Percentiles rank a stretch among this genome's conserved stretches.
phyloP scores from a whole-genome alignment of 768 basidiomycete genomes.

The Cyathus striatus region DNA sequence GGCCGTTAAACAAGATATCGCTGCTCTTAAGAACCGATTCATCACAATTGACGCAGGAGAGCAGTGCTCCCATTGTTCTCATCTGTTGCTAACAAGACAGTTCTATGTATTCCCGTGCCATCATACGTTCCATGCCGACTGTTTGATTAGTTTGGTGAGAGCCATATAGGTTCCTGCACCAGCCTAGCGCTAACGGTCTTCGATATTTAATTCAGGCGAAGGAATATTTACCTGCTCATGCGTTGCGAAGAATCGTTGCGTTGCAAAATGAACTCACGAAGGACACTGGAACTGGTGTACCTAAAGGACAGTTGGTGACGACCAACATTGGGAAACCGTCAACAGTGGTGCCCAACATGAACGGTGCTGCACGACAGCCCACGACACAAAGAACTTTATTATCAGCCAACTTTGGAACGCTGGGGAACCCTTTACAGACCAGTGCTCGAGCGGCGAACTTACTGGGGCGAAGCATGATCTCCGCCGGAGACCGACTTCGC shows the following conservation, averaged over 20 bases:
- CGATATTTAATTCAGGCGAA: slow-evolving; percentile 61
- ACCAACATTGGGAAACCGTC: slow-evolving; percentile 23
- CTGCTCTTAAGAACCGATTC: slow-evolving; percentile 80
- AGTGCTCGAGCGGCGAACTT: slow-evolving; percentile 62
- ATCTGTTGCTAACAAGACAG: slow-evolving; percentile 76
- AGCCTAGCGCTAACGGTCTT: not conserved
- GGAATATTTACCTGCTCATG: slow-evolving; percentile 79
- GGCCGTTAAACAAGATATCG: slow-evolving; percentile 89
- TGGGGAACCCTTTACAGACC: slow-evolving; percentile 52
- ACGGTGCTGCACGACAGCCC: slow-evolving; percentile 37
- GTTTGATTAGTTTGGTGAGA: slow-evolving; percentile 90
- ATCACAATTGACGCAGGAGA: slow-evolving; percentile 88
- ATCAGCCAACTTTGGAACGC: slow-evolving; percentile 64
- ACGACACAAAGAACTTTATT: slow-evolving; percentile 59
- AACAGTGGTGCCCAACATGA: slow-evolving; percentile 13
- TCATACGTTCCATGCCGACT: slow-evolving; percentile 97
- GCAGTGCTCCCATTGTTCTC: slow-evolving; percentile 77
- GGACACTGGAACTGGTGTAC: slow-evolving; percentile 29
- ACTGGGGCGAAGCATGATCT: slow-evolving; percentile 75
- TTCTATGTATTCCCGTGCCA: slow-evolving; percentile 99
- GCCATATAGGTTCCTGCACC: too few relatives aligned
- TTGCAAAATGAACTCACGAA: slow-evolving; percentile 83
- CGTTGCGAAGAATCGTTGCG: slow-evolving; percentile 79
- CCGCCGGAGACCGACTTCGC: slow-evolving; percentile 83
- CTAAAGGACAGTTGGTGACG: slow-evolving; percentile 23